Base-by-base conservation (phyloP, 495 filamentous ascomycete species). In the Pyrenula massariospora region DNA sequence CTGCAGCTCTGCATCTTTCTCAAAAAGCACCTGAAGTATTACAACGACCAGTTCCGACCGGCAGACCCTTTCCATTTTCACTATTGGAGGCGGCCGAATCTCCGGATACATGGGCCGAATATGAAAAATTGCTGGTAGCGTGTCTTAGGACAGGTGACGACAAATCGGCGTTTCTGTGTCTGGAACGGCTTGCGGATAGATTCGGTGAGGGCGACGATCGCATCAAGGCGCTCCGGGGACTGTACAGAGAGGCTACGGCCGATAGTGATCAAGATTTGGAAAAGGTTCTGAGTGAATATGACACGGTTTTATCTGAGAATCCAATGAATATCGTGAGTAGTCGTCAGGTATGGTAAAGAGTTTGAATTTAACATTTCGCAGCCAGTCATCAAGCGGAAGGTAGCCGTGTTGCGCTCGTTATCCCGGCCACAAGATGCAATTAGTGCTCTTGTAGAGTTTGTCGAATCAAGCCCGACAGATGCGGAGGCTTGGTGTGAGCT, bases 401-500 rank as follows among this genome's bases (percentile, higher is more conserved):
- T 91, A 57, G 86, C 91, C 21, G 77, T 98, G 25, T 70, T 96
- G 36, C 77, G 81, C 56, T 87, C 86, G 24, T 75, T 95, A 60
- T 80, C 79, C 21, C 79, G 81, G 56, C 69, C 77, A 2, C 64
- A 78, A 10, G 89, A 95, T 57, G 89, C 93, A 12, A 87, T 89
- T 51, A 73, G 82, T 54, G 81, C 82, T 47, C 71, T 96, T 48
- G 80, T 84, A 58, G 75, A 84, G 57, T 74, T 96, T 24, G 77
- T 98, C 48, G 84, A 91, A 58, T 80, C 85, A 57, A 85, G 86
- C 10, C 92, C 93, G 3, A 96, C 88, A 8, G 94, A 97, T 73
- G 84, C 85, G 11, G 93, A 98, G 68, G 85, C 89, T 19, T 98
- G 93, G 93, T 84, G 89, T 54, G 93, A 98, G 73, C 76, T 98